These are phyloP conservation scores for Flaveria brownii DNA, from an alignment of 129 eudicot species.

Conservation along the genomic window DNA sequence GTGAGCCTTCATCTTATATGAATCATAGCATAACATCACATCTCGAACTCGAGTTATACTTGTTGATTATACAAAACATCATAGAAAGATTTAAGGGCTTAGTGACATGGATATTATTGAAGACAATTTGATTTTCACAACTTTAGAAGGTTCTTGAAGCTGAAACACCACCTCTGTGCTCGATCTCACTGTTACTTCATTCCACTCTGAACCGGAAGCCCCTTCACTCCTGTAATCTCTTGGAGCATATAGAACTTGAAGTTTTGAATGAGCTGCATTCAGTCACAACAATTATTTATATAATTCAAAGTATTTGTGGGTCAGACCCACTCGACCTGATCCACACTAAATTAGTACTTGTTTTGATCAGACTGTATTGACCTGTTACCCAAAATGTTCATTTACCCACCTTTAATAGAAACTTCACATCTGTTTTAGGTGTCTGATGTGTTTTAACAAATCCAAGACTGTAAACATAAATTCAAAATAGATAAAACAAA, in stretches of 20 bases:
- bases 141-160: slow-evolving; percentile 59
- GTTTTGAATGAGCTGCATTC: slow-evolving; percentile 72
- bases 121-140: slow-evolving; percentile 71
- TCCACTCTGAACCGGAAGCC: slow-evolving; percentile 59
- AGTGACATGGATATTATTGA: slow-evolving; percentile 64
- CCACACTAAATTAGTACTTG: not conserved
- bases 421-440: not conserved
- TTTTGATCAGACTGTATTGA: not conserved
- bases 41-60: not conserved
- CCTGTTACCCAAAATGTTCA: slow-evolving; percentile 3
- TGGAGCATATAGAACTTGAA: slow-evolving; percentile 62
- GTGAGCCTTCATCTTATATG: not conserved
- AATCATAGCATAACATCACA: slow-evolving; percentile 17
- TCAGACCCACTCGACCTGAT: not conserved
- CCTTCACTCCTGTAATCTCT: slow-evolving; percentile 77
- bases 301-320: not conserved
- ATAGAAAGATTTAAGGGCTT: slow-evolving; percentile 41
- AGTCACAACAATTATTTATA: slow-evolving; percentile 8
- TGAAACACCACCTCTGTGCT: slow-evolving; percentile 79
- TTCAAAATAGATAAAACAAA: not conserved
- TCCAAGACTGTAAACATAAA: not conserved
- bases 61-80: slow-evolving; percentile 5
- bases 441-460: not conserved
- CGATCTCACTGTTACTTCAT: slow-evolving; percentile 69
- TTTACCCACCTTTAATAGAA: not conserved